These are phyloP conservation scores for Diaporthe capsici DNA, from an alignment of 2,329 filamentous ascomycete genomes.

Conservation along the genomic window DNA sequence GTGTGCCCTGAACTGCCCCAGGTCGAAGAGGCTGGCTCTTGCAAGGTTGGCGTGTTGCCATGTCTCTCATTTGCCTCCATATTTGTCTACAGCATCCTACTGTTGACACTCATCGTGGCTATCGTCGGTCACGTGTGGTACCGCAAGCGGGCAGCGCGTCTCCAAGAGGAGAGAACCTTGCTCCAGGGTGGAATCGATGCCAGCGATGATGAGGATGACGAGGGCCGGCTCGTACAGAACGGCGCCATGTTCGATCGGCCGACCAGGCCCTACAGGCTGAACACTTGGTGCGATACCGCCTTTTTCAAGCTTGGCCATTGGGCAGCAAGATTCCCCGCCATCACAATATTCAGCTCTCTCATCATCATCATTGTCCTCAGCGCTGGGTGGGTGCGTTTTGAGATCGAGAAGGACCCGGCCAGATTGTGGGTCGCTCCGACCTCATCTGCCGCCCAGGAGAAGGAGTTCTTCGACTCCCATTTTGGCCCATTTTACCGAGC, in stretches of 20 bases:
- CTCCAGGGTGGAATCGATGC: slow-evolving; percentile 77
- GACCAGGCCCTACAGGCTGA: slow-evolving; percentile 84
- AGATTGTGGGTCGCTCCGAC: slow-evolving; percentile 96
- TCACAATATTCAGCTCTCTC: slow-evolving; percentile 85
- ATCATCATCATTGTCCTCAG: slow-evolving; percentile 84
- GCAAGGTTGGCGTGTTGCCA: slow-evolving; percentile 88
- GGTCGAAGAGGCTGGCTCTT: slow-evolving; percentile 78
- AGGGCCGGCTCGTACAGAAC: slow-evolving; percentile 85
- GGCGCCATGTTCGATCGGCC: slow-evolving; percentile 84
- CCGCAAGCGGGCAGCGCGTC: slow-evolving; percentile 78
- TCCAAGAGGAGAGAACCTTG: slow-evolving; percentile 86
- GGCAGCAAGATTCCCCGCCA: slow-evolving; percentile 85
- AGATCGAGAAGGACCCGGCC: slow-evolving; percentile 92
- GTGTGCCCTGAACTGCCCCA: slow-evolving; percentile 87
- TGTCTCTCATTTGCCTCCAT: slow-evolving; percentile 96
- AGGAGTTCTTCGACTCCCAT: slow-evolving; percentile 90
- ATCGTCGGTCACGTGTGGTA: slow-evolving; percentile 83
- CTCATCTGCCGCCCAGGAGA: slow-evolving; percentile 91
- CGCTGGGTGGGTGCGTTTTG: slow-evolving; percentile 88
- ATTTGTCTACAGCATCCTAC: slow-evolving; percentile 82
- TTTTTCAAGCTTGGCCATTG: slow-evolving; percentile 86
- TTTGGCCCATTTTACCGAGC: slow-evolving; percentile 97
- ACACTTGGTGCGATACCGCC: slow-evolving; percentile 82
- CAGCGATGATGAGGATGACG: slow-evolving; percentile 90
- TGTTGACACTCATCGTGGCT: slow-evolving; percentile 76